Evolutionary conservation across 495 filamentous ascomycete species (phyloP).

Genomic region (Geopyxis carbonaria): DNA sequence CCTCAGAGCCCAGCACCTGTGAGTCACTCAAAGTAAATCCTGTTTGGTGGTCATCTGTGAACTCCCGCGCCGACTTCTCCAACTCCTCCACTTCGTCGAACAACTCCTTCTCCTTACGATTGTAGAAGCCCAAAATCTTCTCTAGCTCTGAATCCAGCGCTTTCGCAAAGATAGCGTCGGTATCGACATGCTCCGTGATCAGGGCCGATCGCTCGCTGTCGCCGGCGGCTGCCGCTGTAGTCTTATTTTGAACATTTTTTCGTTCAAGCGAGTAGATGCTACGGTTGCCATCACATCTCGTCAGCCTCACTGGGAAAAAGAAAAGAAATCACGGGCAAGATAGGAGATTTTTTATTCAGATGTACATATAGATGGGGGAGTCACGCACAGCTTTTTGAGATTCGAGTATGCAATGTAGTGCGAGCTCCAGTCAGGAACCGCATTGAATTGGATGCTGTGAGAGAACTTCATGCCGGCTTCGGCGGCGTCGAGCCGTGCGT

Average conservation of each 20-base stretch:
- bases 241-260: conserved; percentile 34
- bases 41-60: conserved; percentile 38
- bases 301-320: not conserved
- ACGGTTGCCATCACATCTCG: conserved; percentile 7
- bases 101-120: conserved; percentile 70
- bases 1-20: not conserved
- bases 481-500: conserved; percentile 39
- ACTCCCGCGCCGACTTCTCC: conserved; percentile 54
- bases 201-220: conserved; percentile 78
- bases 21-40: not conserved
- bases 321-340: conserved; percentile 2
- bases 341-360: not conserved
- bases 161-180: conserved; percentile 59
- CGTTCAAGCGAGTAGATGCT: conserved; percentile 94
- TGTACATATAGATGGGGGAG: not conserved
- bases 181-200: conserved; percentile 45
- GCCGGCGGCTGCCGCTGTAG: conserved; percentile 24
- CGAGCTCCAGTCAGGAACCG: conserved; percentile 95
- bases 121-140: conserved; percentile 82
- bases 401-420: conserved; percentile 97
- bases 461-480: conserved; percentile 96
- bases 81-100: conserved; percentile 63
- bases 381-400: conserved; percentile 84
- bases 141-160: conserved; percentile 80
- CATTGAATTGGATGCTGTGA: conserved; percentile 98